Conservation (phyloP, 2,329 filamentous ascomycete genomes). For the Leptographium lundbergii region DNA sequence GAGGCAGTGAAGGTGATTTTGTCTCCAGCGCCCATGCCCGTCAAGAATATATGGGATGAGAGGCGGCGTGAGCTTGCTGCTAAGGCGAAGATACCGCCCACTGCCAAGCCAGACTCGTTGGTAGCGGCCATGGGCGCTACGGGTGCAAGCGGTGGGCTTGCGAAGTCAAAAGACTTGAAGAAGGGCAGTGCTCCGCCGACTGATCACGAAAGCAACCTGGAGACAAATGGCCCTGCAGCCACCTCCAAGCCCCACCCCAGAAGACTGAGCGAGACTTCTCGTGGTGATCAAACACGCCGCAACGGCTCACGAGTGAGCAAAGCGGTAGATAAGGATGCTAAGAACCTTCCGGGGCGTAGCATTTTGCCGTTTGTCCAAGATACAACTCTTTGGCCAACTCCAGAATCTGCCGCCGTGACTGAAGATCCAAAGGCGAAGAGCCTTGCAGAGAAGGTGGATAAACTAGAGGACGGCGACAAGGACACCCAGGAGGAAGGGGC, state of each 20-base stretch:
- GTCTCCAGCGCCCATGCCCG: constrained; percentile 68
- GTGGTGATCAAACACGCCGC: constrained; percentile 23
- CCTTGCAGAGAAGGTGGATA: constrained; percentile 26
- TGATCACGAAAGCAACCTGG: neutral
- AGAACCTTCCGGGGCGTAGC: constrained; percentile 14
- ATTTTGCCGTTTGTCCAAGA: constrained; percentile 58
- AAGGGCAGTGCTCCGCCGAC: constrained; percentile 4
- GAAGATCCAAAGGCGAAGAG: constrained; percentile 63
- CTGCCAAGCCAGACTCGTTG: constrained; percentile 3
- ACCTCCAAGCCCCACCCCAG: constrained; percentile 24
- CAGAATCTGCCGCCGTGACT: constrained; percentile 57
- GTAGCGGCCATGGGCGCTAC: neutral
- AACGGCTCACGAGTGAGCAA: constrained; percentile 32
- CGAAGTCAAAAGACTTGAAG: constrained; percentile 10
- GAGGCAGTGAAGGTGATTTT: constrained; percentile 50
- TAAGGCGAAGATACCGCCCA: constrained; percentile 29
- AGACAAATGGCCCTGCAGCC: constrained; percentile 28
- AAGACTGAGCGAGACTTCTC: constrained; percentile 28
- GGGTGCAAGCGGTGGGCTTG: constrained; percentile 3
- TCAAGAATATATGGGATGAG: constrained; percentile 81
- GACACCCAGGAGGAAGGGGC: constrained; percentile 45
- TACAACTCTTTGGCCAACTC: constrained; percentile 77
- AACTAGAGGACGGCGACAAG: constrained; percentile 50
- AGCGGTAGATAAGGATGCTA: constrained; percentile 29
- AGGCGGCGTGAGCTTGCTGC: constrained; percentile 53